These are phyloP conservation scores for Zhuliangozyma parablackwelliae DNA, from an alignment of 1,139 yeast genomes.

Conservation along the genomic window DNA sequence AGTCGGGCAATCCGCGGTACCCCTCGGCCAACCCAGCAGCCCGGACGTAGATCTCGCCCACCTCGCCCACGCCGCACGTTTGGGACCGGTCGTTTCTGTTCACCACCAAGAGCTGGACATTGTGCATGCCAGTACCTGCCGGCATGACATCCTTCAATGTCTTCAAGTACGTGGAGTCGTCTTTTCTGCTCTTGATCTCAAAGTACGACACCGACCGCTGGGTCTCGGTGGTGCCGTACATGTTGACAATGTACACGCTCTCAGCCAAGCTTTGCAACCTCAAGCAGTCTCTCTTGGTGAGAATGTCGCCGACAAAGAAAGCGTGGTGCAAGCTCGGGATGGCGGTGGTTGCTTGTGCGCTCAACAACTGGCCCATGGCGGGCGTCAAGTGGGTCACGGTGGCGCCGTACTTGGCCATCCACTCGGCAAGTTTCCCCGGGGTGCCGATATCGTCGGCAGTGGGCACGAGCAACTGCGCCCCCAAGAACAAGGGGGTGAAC, in stretches of 20 bases:
- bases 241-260: conserved; percentile 86
- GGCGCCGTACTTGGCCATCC: conserved; percentile 92
- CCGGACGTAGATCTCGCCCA: conserved; percentile 96
- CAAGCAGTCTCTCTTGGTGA: conserved; percentile 94
- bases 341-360: conserved; percentile 92
- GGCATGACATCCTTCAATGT: conserved; percentile 95
- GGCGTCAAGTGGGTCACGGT: conserved; percentile 97
- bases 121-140: conserved; percentile 96
- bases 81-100: conserved; percentile 84
- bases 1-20: conserved; percentile 84
- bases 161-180: conserved; percentile 71
- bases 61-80: conserved; percentile 97
- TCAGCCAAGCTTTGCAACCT: conserved; percentile 88
- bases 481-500: conserved; percentile 94
- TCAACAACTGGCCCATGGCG: conserved; percentile 96
- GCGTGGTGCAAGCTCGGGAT: conserved; percentile 90
- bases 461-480: conserved; percentile 90
- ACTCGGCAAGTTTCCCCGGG: conserved; percentile 93
- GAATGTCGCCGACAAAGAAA: conserved; percentile 95
- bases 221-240: conserved; percentile 99
- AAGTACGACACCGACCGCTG: conserved; percentile 95
- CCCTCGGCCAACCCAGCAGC: conserved; percentile 99
- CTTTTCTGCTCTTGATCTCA: conserved; percentile 71
- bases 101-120: conserved; percentile 90
- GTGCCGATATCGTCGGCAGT: conserved; percentile 97